Evolutionary conservation across 2,329 filamentous ascomycete species (phyloP), one percentile per base, ranked within the genome.

Genomic region (Penicillium sp.): DNA sequence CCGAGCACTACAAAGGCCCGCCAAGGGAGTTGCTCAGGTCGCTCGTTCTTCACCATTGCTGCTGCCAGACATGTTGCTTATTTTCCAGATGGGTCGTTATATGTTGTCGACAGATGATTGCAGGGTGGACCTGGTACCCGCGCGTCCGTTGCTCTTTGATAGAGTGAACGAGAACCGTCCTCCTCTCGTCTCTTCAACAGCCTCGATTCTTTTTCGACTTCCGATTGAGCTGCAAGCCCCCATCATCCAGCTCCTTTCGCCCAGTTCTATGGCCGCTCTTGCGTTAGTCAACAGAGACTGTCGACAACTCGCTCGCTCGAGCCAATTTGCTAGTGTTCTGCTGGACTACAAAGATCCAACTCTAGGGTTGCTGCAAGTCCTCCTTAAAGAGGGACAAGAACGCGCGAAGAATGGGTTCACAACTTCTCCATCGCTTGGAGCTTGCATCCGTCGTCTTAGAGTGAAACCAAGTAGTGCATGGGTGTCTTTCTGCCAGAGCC

Each of bases 251-350:
- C 20, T 46, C 24, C 23, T 57, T 16, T 20, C 38, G 5, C 14
- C 12, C 9, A 23, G 30, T 3, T 46, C 33, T 40, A 47, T 57
- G 4, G 18, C 48, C 20, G 28, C 48, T 5, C 42, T 57, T 48
- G 55, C 55, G 18, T 40, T 57, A 3, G 55, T 57, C 20, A 57
- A 47, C 28, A 20, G 47, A 9, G 55, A 57, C 26, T 57, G 55
- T 38, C 55, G 55, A 12, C 55, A 57, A 38, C 45, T 57, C n/a
- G 55, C 55, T 11, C 48, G 48, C 20, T 57, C 55, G 24, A 26
- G 47, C 24, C 55, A 57, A 14, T 57, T 57, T 46, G 21, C 24
- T n/a, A 52, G 21, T 20, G 21, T 55, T 14, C 26, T 28, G 3
- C 20, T 57, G 6, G 33, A 57, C n/a, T 53, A 57, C 30, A 47